phyloP scores from a whole-genome alignment of 2,329 filamentous ascomycete species.

The Aspergillus sp. region DNA sequence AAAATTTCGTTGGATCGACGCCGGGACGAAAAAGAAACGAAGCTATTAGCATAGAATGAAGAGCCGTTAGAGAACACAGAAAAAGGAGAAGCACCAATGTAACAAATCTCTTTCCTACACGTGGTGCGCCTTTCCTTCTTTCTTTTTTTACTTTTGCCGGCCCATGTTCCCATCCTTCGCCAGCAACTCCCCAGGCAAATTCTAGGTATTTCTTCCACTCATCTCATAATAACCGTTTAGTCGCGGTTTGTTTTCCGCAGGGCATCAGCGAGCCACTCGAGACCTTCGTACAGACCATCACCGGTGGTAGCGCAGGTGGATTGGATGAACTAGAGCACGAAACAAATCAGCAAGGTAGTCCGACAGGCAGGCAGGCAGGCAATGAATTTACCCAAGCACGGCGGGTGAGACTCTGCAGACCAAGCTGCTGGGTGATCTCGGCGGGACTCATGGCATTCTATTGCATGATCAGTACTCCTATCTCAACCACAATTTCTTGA shows the following conservation, averaged over 20 bases:
- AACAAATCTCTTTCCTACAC: conserved; percentile 23
- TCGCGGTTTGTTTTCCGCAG: conserved; percentile 60
- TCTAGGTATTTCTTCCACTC: conserved; percentile 26
- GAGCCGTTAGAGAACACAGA: conserved; percentile 31
- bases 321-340: conserved; percentile 75
- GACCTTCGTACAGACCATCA: conserved; percentile 98
- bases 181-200: conserved; percentile 29
- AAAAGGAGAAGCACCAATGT: conserved; percentile 23
- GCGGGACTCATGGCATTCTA: conserved; percentile 99
- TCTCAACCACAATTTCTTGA: neutral
- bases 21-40: conserved; percentile 29
- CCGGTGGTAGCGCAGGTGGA: conserved; percentile 97
- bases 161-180: conserved; percentile 28
- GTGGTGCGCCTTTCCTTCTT: conserved; percentile 9
- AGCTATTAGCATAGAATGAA: conserved; percentile 36
- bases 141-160: conserved; percentile 13
- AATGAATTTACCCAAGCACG: conserved; percentile 81
- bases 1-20: conserved; percentile 21
- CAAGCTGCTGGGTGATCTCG: conserved; percentile 99
- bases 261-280: conserved; percentile 82
- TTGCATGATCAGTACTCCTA: conserved; percentile 19
- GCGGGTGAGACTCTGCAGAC: conserved; percentile 96
- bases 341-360: too few relatives aligned
- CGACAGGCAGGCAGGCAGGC: too few relatives aligned
- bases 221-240: conserved; percentile 32